Evolutionary conservation across 2,329 filamentous ascomycete species (phyloP), one percentile per base, ranked within the genome.

Genomic region (Ophiostoma sp.): DNA sequence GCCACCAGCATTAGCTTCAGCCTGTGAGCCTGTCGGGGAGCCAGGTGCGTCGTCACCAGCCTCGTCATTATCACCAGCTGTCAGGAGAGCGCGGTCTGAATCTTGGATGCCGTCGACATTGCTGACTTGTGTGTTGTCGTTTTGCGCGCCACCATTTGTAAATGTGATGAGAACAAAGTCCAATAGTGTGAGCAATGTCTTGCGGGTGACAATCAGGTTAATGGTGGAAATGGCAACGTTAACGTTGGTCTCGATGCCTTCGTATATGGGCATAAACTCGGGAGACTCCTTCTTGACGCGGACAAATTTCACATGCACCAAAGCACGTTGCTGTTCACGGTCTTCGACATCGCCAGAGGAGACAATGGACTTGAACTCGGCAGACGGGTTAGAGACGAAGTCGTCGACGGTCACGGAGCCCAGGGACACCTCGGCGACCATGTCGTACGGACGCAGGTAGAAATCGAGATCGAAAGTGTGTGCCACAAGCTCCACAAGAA

Each of bases 361-460:
- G n/a, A 99, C 90, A 69, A 99, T 97, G 33, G 95, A 95, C 82
- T 96, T 97, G 85, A 99, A 99, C 79, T 98, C 95, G 8, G 92
- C 91, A 0, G 93, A 85, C 0, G 94, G 91, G 71, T 95, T 92
- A 76, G 96, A 95, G 9, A 99, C 95, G 79, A 98, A 95, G 79
- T 99, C 96, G 78, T 98, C 95, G 2, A 99, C 90, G 0, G 92
- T 93, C 22, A 99, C 85, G 1, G 94, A 95, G 17, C 93, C 92
- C 11, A 99, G 87, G 0, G 94, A 91, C 33, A 99, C 93, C 78
- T 98, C 93, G 0, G 96, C 95, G 33, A 91, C 93, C 91, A 99
- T 96, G 80, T 99, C 95, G 77, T 92, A 98, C 0, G 93, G 91
- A 31, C 95, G 88, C 74, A 97, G 90, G 79, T 95, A 97, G 79